phyloP scores from a whole-genome alignment of 2,329 filamentous ascomycete species.

The Scedosporium minutisporum region DNA sequence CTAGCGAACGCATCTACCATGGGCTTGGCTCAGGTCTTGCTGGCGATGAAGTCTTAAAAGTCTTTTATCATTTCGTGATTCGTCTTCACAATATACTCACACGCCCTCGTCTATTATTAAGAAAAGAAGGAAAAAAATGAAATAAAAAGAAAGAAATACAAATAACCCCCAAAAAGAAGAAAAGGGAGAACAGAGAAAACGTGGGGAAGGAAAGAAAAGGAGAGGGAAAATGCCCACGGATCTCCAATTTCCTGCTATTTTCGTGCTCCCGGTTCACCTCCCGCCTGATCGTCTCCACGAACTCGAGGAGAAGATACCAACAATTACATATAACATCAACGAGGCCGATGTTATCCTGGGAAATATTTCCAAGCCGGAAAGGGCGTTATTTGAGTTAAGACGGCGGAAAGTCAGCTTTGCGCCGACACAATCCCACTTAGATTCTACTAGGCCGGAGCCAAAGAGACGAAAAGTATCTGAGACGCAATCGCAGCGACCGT shows the following conservation, averaged over 20 bases:
- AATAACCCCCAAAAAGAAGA: constrained; percentile 13
- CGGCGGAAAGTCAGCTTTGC: constrained; percentile 52
- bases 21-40: too few relatives aligned
- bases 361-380: constrained; percentile 56
- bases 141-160: neutral
- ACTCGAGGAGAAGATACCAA: constrained; percentile 54
- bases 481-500: neutral
- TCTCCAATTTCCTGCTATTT: constrained; percentile 51
- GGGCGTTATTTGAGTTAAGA: constrained; percentile 71
- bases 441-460: constrained; percentile 5
- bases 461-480: constrained; percentile 13
- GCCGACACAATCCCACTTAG: constrained; percentile 13
- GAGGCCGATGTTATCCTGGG: constrained; percentile 70
- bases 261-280: constrained; percentile 63
- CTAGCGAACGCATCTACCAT: too few relatives aligned
- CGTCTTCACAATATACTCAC: too few relatives aligned
- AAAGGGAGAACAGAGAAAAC: constrained; percentile 33
- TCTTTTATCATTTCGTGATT: too few relatives aligned
- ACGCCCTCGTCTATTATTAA: too few relatives aligned
- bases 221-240: neutral
- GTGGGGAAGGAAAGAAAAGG: constrained; percentile 19
- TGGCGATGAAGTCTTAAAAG: too few relatives aligned
- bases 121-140: constrained; percentile 32
- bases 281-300: constrained; percentile 50
- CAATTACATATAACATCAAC: constrained; percentile 59